Evolutionary conservation across 2,329 filamentous ascomycete genomes (phyloP).

Genomic region (Exophiala spinifera): DNA sequence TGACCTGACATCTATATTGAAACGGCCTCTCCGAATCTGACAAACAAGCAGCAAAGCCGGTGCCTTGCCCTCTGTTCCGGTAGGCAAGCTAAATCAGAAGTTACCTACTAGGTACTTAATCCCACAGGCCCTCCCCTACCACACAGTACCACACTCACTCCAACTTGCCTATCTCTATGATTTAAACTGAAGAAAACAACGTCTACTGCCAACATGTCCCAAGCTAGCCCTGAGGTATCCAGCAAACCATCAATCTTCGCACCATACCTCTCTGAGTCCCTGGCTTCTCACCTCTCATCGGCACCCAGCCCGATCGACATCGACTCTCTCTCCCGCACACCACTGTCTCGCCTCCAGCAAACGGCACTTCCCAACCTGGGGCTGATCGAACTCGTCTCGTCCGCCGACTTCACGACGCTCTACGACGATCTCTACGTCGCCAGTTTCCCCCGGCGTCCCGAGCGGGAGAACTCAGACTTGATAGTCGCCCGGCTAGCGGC

Average conservation of each 20-base stretch:
- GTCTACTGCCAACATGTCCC: not conserved
- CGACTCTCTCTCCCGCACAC: slow-evolving; percentile 14
- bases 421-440: slow-evolving; percentile 24
- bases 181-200: no score
- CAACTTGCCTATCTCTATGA: no score
- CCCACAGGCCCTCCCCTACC: no score
- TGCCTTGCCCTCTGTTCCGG: no score
- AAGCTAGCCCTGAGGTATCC: no score
- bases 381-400: slow-evolving; percentile 24
- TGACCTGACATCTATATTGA: no score
- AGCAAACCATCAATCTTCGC: slow-evolving; percentile 9
- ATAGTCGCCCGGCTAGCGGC: slow-evolving; percentile 25
- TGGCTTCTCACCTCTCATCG: slow-evolving; percentile 6
- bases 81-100: no score
- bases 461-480: slow-evolving; percentile 24
- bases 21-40: no score
- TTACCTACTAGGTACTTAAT: no score
- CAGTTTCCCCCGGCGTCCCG: slow-evolving; percentile 21
- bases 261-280: slow-evolving; percentile 10
- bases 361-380: slow-evolving; percentile 24
- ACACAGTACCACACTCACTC: no score
- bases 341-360: slow-evolving; percentile 7
- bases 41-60: no score
- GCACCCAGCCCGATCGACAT: slow-evolving; percentile 10
- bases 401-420: slow-evolving; percentile 17